Evolutionary conservation across 768 basidiomycete species (phyloP).

Genomic region (Lentinula raphanica): DNA sequence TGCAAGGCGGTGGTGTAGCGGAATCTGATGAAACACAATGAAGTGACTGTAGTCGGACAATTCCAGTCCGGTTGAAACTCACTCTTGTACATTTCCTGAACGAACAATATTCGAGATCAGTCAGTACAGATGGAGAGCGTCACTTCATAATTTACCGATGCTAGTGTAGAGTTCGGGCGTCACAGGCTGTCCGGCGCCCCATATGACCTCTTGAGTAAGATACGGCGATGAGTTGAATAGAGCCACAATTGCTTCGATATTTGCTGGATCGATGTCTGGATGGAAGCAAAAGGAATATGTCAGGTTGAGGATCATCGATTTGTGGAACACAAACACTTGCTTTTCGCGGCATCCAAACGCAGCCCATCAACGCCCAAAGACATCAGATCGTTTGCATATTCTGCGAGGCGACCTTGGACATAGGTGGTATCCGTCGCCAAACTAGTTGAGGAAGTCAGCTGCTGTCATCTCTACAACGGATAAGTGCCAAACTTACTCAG

Average conservation of each 20-base stretch:
- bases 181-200: constrained; percentile 43
- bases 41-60: background rate
- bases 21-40: constrained; percentile 32
- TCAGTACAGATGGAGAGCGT: too few relatives aligned
- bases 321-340: constrained; percentile 31
- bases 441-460: constrained; percentile 22
- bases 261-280: constrained; percentile 47
- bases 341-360: constrained; percentile 61
- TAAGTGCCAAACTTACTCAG: background rate
- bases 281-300: background rate
- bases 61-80: too few relatives aligned
- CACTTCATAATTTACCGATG: constrained; percentile 37
- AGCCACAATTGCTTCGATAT: constrained; percentile 49
- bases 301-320: background rate
- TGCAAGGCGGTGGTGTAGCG: constrained; percentile 51
- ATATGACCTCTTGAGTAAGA: constrained; percentile 63
- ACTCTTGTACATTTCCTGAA: constrained; percentile 62
- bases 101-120: background rate
- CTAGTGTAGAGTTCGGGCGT: constrained; percentile 51
- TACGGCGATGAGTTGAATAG: constrained; percentile 41
- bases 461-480: too few relatives aligned
- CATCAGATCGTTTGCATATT: constrained; percentile 55
- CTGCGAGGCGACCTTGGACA: constrained; percentile 49
- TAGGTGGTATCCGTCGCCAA: constrained; percentile 59
- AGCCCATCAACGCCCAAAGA: constrained; percentile 60